phyloP scores from a whole-genome alignment of 768 basidiomycete genomes.

The Auricularia sp. region DNA sequence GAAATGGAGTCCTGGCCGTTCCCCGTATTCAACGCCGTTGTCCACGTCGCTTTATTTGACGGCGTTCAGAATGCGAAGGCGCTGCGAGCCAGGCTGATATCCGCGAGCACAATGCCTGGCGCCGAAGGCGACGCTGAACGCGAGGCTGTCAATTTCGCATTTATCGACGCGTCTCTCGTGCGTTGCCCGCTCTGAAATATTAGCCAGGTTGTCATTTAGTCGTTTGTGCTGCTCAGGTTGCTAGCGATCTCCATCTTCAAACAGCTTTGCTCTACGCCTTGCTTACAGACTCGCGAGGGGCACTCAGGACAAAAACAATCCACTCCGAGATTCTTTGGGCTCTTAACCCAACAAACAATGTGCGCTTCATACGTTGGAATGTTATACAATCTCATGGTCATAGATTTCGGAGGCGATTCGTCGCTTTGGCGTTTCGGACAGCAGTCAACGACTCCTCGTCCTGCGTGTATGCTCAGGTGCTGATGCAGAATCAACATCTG shows the following conservation, averaged over 20 bases:
- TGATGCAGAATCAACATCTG: conserved; percentile 11
- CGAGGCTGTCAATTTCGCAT: conserved; percentile 78
- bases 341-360: conserved; percentile 82
- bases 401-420: conserved; percentile 85
- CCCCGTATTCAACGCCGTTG: conserved; percentile 21
- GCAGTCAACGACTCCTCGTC: conserved; percentile 54
- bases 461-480: conserved; percentile 45
- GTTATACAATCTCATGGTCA: background rate
- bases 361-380: conserved; percentile 20
- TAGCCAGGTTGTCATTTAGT: too few relatives aligned
- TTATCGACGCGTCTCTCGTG: conserved; percentile 79
- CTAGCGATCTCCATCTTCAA: conserved; percentile 68
- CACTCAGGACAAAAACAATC: conserved; percentile 71
- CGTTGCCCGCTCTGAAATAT: conserved; percentile 14
- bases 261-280: conserved; percentile 78
- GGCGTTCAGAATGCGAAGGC: conserved; percentile 51
- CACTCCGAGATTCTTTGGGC: conserved; percentile 89
- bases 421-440: conserved; percentile 72
- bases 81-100: conserved; percentile 57
- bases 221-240: conserved; percentile 42
- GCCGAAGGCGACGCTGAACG: conserved; percentile 56
- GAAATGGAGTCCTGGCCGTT: conserved; percentile 24
- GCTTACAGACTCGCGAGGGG: conserved; percentile 48
- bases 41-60: conserved; percentile 57
- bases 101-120: conserved; percentile 52